These are phyloP conservation scores for Lumnitzera littorea DNA, from an alignment of 345 rosid species.

Conservation along the genomic window DNA sequence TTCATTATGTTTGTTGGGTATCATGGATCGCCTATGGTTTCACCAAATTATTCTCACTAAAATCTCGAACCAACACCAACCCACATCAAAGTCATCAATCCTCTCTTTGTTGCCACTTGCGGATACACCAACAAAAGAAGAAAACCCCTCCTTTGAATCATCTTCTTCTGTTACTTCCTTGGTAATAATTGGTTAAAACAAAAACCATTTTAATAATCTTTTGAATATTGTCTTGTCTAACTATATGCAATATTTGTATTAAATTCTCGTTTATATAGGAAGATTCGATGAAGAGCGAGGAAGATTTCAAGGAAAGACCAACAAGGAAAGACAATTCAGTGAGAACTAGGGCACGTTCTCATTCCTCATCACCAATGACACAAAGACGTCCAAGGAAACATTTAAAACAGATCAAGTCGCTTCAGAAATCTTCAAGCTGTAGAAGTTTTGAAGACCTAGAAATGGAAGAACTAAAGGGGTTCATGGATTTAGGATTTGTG, in stretches of 20 bases:
- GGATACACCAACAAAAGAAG: slow-evolving; percentile 2
- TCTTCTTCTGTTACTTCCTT: not conserved
- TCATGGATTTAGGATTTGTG: slow-evolving; percentile 56
- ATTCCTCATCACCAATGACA: slow-evolving; percentile 27
- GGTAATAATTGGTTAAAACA: slow-evolving; percentile 2
- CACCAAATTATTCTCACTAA: slow-evolving; percentile 28
- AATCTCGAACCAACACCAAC: slow-evolving; percentile 8
- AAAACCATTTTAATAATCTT: not conserved
- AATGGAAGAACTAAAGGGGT: slow-evolving; percentile 66
- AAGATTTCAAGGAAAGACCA: slow-evolving; percentile 20
- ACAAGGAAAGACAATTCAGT: slow-evolving; percentile 15
- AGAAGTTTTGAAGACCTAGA: slow-evolving; percentile 43
- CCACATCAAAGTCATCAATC: not conserved
- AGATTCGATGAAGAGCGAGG: slow-evolving; percentile 5
- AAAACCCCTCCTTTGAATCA: slow-evolving; percentile 1
- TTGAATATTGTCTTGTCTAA: not conserved
- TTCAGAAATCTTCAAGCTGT: slow-evolving; percentile 32
- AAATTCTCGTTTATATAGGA: slow-evolving; percentile 12
- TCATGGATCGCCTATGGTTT: slow-evolving; percentile 69
- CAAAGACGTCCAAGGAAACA: slow-evolving; percentile 12
- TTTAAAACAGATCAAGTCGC: slow-evolving; percentile 2
- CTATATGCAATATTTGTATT: not conserved
- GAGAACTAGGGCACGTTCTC: slow-evolving; percentile 22
- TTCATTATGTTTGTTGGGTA: slow-evolving; percentile 24
- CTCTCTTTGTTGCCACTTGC: slow-evolving; percentile 3